Conservation (phyloP, 768 basidiomycete genomes). For the Pisolithus sp. region DNA sequence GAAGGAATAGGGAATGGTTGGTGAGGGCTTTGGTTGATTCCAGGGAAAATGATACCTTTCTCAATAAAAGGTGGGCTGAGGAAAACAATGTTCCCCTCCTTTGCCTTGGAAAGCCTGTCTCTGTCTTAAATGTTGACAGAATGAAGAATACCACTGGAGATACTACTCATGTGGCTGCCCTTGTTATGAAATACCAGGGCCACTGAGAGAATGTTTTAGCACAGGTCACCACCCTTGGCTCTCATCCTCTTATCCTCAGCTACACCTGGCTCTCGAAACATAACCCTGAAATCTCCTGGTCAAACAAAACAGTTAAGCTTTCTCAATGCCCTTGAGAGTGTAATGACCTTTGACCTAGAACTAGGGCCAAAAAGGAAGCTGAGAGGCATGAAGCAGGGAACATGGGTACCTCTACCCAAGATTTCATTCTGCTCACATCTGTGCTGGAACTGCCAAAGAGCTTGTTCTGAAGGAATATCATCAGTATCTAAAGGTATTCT, state of each 20-base stretch:
- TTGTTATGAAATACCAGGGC: neutral
- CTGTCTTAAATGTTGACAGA: neutral
- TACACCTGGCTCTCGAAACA: slow-evolving; percentile 21
- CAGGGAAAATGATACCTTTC: neutral
- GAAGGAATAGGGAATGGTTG: neutral
- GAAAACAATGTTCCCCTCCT: neutral
- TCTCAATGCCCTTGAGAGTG: neutral
- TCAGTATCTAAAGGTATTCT: neutral
- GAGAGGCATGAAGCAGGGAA: too few relatives aligned
- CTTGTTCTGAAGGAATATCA: neutral
- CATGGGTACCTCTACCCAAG: too few relatives aligned
- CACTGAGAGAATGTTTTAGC: neutral
- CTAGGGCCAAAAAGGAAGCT: too few relatives aligned
- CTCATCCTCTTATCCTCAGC: slow-evolving; percentile 10
- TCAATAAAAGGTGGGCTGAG: neutral
- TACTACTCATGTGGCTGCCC: neutral
- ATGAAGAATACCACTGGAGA: neutral
- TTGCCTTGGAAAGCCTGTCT: neutral
- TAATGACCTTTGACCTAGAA: neutral
- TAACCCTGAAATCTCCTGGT: slow-evolving; percentile 17
- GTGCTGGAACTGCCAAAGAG: neutral
- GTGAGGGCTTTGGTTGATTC: neutral
- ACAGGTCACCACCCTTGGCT: neutral
- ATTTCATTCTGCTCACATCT: neutral
- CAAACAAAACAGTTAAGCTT: slow-evolving; percentile 9